Evolutionary conservation across 805 yeast species (phyloP).

Genomic region (Lipomyces kockii): DNA sequence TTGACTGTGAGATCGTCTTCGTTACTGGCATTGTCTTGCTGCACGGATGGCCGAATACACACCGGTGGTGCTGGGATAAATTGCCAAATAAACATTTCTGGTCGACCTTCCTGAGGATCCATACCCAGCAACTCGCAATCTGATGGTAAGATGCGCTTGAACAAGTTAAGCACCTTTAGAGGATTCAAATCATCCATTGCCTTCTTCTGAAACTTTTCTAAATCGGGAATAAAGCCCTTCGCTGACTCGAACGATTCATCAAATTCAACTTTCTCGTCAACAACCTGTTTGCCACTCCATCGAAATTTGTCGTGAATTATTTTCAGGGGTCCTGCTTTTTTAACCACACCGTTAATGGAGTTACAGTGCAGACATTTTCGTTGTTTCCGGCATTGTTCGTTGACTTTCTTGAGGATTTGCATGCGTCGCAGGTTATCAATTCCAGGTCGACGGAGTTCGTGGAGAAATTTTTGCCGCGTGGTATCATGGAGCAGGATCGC

Average conservation of each 20-base stretch:
- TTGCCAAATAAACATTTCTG: slow-evolving; percentile 96
- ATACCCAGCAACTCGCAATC: slow-evolving; percentile 94
- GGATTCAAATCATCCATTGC: slow-evolving; percentile 96
- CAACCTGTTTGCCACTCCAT: slow-evolving; percentile 89
- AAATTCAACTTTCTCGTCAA: slow-evolving; percentile 85
- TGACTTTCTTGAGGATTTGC: slow-evolving; percentile 78
- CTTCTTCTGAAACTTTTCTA: slow-evolving; percentile 82
- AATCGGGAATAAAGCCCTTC: slow-evolving; percentile 76
- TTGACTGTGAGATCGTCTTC: slow-evolving; percentile 98
- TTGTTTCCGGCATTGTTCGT: slow-evolving; percentile 95
- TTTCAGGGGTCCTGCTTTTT: slow-evolving; percentile 94
- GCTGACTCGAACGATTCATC: slow-evolving; percentile 83
- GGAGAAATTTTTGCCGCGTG: slow-evolving; percentile 67
- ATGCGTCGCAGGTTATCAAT: slow-evolving; percentile 90
- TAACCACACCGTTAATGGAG: slow-evolving; percentile 93
- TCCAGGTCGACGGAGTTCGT: slow-evolving; percentile 85
- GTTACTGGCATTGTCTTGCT: slow-evolving; percentile 89
- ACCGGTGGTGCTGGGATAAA: slow-evolving; percentile 99
- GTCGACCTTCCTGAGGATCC: slow-evolving; percentile 86
- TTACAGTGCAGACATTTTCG: slow-evolving; percentile 88
- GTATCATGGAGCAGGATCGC: slow-evolving; percentile 73
- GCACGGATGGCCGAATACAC: slow-evolving; percentile 96
- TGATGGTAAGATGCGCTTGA: slow-evolving; percentile 79
- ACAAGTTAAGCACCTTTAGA: slow-evolving; percentile 79
- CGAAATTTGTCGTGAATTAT: slow-evolving; percentile 95